These are phyloP conservation scores for Quercus aquifolioides DNA, from an alignment of 306 rosid genomes.

Conservation along the genomic window DNA sequence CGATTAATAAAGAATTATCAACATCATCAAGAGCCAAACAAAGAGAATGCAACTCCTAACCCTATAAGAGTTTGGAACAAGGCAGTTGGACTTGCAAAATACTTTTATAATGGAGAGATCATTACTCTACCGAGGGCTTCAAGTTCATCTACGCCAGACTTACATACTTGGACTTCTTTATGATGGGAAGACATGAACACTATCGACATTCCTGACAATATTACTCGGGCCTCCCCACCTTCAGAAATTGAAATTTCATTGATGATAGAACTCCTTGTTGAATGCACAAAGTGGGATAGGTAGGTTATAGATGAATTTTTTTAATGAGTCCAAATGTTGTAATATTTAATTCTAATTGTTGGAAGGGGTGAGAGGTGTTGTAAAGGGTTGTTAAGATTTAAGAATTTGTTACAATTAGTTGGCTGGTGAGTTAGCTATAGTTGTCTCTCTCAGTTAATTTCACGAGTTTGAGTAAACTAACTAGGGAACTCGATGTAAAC, in stretches of 20 bases:
- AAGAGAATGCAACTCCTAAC: neutral
- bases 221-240: conserved; percentile 1
- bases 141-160: neutral
- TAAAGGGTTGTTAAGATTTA: no score
- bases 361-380: no score
- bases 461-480: neutral
- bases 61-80: neutral
- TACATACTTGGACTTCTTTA: neutral
- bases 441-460: no score
- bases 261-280: neutral
- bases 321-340: no score
- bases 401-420: no score
- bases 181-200: neutral
- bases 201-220: neutral
- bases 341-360: no score
- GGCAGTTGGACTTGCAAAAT: neutral
- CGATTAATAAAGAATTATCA: conserved; percentile 3
- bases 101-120: neutral
- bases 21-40: conserved; percentile 9
- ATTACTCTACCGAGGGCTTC: neutral
- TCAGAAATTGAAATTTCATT: neutral
- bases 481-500: neutral
- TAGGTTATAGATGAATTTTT: no score
- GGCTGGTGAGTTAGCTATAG: neutral
- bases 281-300: no score